Conservation (phyloP, 768 basidiomycete genomes). For the Boletus fagicola region DNA sequence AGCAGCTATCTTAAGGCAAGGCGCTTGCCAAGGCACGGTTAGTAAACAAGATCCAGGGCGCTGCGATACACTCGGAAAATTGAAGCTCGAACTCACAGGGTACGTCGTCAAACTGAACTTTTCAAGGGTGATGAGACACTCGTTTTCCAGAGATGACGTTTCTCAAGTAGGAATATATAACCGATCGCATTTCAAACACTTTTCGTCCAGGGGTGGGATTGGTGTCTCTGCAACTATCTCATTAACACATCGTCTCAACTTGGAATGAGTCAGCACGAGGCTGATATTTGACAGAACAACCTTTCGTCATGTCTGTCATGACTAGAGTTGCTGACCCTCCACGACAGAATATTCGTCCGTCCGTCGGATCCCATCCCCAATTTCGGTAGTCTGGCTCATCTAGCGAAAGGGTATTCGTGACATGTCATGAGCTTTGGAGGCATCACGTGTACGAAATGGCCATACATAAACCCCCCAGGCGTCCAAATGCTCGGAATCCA, state of each 20-base stretch:
- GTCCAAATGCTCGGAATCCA: neutral
- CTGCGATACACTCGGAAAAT: neutral
- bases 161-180: too few species aligned
- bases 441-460: slow-evolving; percentile 17
- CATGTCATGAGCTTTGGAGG: neutral
- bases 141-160: neutral
- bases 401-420: neutral
- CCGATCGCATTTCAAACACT: neutral
- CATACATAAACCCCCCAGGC: slow-evolving; percentile 11
- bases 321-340: neutral
- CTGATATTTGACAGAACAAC: neutral
- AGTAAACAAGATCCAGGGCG: neutral
- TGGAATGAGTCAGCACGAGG: neutral
- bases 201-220: neutral
- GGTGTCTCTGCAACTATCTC: neutral
- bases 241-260: neutral
- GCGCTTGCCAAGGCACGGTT: neutral
- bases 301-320: neutral
- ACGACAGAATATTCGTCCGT: neutral
- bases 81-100: neutral
- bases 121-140: neutral
- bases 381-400: neutral
- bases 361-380: neutral
- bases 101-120: neutral
- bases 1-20: neutral